phyloP scores from a whole-genome alignment of 768 basidiomycete species.

The Candolleomyces eurysporus region DNA sequence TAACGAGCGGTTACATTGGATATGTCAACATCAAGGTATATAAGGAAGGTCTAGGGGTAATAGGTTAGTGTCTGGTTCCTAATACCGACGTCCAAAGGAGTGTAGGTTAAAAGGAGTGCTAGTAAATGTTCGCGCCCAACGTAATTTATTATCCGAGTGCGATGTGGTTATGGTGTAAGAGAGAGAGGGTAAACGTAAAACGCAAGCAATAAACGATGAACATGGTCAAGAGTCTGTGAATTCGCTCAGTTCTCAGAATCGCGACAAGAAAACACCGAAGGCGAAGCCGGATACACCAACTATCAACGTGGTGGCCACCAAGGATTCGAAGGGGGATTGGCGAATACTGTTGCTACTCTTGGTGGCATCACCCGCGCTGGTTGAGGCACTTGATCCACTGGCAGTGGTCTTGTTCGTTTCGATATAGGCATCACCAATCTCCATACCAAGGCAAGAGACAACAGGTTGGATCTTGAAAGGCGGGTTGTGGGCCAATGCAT shows the following conservation, averaged over 20 bases:
- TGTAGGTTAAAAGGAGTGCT: too few relatives aligned
- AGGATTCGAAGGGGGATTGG: neutral
- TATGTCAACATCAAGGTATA: too few relatives aligned
- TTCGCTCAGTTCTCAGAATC: neutral
- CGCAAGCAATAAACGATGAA: too few relatives aligned
- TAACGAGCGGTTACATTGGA: too few relatives aligned
- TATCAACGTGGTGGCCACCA: neutral
- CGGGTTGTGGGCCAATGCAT: conserved; percentile 66
- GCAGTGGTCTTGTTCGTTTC: conserved; percentile 68
- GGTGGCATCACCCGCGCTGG: neutral
- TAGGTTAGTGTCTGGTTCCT: too few relatives aligned
- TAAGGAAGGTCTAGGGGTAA: too few relatives aligned
- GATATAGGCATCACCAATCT: conserved; percentile 66
- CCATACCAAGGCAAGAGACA: conserved; percentile 59
- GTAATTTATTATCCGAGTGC: too few relatives aligned
- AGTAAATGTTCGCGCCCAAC: too few relatives aligned
- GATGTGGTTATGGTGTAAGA: too few relatives aligned
- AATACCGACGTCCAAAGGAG: too few relatives aligned
- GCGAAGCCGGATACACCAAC: neutral
- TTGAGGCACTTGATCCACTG: neutral
- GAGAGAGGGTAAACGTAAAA: too few relatives aligned
- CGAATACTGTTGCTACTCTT: neutral
- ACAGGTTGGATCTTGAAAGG: conserved; percentile 72
- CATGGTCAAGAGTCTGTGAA: too few relatives aligned
- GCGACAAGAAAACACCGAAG: neutral